Evolutionary conservation across 202 grass and related monocot genomes (phyloP), one percentile per base, ranked within the genome.

Genomic region (Setaria viridis): DNA sequence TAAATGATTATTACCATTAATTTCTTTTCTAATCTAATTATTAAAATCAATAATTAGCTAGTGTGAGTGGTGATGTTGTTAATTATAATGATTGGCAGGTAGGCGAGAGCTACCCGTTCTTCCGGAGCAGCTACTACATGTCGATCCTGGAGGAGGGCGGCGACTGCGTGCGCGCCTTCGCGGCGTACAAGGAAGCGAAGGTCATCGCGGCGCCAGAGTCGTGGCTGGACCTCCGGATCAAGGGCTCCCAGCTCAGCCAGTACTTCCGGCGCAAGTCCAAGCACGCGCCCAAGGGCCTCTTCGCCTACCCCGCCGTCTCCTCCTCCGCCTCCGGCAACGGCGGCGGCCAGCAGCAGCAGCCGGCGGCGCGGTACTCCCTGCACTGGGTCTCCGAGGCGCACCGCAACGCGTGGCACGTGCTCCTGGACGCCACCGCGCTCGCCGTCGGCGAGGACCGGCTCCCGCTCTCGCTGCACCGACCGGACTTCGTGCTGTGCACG

Each of bases 181-280:
- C 92, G 13, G 78, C 82, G 7, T 91, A 91, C 75, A 94, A 94
- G 86, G 92, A 94, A 41, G 57, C 92, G 5, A 94, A 87, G 69
- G 84, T 94, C 4, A 91, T 91, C 69, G 67, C 85, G 0, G 87
- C 89, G 30, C 92, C 92, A 33, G 92, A 91, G 85, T 82, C 89
- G 0, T 94, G 92, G 92, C 74, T 94, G 7, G 92, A 94, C 56
- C 89, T 94, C 10, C 81, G 92, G 39, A 91, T 94, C 89, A 94
- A 94, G 78, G 92, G 92, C 14, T 94, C 92, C 2, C 92, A 94
- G 82, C 81, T 94, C 78, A 94, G 89, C 87, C 92, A 94, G 79
- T 94, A 91, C 81, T 91, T 94, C 87, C 81, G 92, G 5, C 85
- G 92, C 78, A 94, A 94, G 87, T 89, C 84, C 87, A 94, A 91